Percentiles rank a stretch among this genome's conserved stretches.
phyloP scores from a whole-genome alignment of 345 rosid genomes.

The Populus ilicifolia region DNA sequence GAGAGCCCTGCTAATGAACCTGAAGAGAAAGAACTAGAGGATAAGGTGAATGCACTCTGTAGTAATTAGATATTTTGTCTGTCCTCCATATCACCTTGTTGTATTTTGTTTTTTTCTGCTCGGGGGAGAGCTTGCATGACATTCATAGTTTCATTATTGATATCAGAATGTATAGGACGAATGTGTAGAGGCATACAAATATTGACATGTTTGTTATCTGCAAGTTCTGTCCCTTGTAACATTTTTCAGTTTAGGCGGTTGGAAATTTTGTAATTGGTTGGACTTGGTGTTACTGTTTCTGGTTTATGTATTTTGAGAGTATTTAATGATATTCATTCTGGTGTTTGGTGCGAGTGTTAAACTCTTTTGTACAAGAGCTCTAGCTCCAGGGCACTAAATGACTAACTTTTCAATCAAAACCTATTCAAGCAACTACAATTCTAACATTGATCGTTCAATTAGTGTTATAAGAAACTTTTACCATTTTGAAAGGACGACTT shows the following conservation, averaged over 20 bases:
- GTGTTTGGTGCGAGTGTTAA: not conserved
- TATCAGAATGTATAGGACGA: not conserved
- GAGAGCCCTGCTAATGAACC: conserved; percentile 10
- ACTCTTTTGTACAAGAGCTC: not conserved
- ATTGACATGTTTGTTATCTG: not conserved
- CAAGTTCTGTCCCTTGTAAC: not conserved
- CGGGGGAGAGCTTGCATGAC: not conserved
- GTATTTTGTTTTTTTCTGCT: not conserved
- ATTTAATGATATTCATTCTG: not conserved
- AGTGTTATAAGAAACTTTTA: not conserved
- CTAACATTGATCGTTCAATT: not conserved
- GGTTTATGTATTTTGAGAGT: not conserved
- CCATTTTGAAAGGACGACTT: not conserved
- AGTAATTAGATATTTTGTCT: not conserved
- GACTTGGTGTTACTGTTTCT: not conserved
- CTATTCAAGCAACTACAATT: not conserved
- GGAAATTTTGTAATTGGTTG: not conserved
- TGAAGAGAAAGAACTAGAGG: conserved; percentile 20
- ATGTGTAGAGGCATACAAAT: not conserved
- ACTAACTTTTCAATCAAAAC: not conserved
- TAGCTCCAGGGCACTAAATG: not conserved
- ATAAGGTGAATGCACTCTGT: conserved; percentile 13
- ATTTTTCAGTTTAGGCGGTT: not conserved
- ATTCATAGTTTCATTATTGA: not conserved
- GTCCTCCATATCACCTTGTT: not conserved